These are phyloP conservation scores for Dacryopinax primogenitus DNA, from an alignment of 768 basidiomycete genomes.

Conservation along the genomic window DNA sequence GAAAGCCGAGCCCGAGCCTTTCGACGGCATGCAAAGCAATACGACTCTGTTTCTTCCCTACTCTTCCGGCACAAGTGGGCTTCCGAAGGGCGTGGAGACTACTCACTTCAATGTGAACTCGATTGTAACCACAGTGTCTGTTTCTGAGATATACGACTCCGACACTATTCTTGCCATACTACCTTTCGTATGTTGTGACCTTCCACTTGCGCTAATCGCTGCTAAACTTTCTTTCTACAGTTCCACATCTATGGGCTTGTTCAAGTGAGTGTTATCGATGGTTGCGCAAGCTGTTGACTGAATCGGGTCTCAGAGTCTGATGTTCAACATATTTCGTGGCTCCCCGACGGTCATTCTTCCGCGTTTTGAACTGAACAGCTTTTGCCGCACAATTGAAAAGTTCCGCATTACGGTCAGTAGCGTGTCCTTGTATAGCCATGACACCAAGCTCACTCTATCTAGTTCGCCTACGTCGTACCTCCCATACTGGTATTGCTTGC, in stretches of 20 bases:
- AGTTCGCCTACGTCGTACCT: constrained; percentile 48
- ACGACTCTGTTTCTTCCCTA: constrained; percentile 59
- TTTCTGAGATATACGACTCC: neutral
- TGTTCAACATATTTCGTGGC: constrained; percentile 42
- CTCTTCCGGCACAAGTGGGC: constrained; percentile 57
- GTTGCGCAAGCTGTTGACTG: neutral
- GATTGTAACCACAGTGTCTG: neutral
- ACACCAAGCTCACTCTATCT: neutral
- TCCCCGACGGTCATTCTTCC: constrained; percentile 45
- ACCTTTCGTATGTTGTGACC: neutral
- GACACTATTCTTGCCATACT: neutral
- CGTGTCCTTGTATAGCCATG: no score
- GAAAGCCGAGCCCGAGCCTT: constrained; percentile 36
- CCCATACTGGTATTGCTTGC: constrained; percentile 66
- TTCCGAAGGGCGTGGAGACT: constrained; percentile 56
- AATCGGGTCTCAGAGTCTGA: constrained; percentile 32
- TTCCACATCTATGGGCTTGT: constrained; percentile 17
- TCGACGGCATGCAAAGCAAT: constrained; percentile 39
- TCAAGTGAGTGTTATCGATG: neutral
- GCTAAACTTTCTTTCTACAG: neutral
- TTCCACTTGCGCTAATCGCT: neutral
- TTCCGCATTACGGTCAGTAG: constrained; percentile 42
- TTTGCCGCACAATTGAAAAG: constrained; percentile 50
- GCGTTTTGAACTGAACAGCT: constrained; percentile 57
- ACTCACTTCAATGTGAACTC: constrained; percentile 19